Evolutionary conservation across 164 flowering plant genomes (phyloP).

Genomic region (Macadamia tetraphylla): DNA sequence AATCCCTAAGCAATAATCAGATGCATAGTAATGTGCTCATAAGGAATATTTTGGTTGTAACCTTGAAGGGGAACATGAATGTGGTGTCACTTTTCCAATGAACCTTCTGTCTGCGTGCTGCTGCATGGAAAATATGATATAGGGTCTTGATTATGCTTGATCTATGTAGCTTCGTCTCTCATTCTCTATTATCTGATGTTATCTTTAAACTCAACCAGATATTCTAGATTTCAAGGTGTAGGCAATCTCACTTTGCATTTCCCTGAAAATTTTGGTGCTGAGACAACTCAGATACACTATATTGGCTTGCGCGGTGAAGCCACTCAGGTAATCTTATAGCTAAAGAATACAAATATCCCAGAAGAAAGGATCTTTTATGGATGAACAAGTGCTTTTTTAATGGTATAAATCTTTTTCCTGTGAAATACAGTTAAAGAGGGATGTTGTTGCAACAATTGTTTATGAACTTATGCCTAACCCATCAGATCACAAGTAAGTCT

Average conservation of each 20-base stretch:
- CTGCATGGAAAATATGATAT: not conserved
- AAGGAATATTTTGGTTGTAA: too few species aligned
- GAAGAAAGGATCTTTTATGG: not conserved
- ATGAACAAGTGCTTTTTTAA: slow-evolving; percentile 7
- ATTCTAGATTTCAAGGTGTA: slow-evolving; percentile 90
- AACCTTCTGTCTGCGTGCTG: not conserved
- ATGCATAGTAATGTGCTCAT: too few species aligned
- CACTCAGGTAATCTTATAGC: slow-evolving; percentile 55
- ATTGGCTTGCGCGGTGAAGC: slow-evolving; percentile 98
- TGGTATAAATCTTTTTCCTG: slow-evolving; percentile 10
- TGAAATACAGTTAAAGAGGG: slow-evolving; percentile 79
- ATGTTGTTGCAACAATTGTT: slow-evolving; percentile 87
- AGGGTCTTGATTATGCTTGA: not conserved
- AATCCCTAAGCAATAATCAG: too few species aligned
- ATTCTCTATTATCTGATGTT: not conserved
- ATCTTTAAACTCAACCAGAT: slow-evolving; percentile 34
- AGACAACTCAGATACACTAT: slow-evolving; percentile 73
- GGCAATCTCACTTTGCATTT: slow-evolving; percentile 89
- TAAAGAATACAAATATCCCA: not conserved
- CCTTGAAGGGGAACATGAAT: not conserved
- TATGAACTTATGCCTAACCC: slow-evolving; percentile 95
- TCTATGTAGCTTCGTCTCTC: not conserved
- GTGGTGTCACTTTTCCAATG: not conserved
- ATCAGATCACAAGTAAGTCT: slow-evolving; percentile 94
- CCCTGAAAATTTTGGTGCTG: slow-evolving; percentile 87